phyloP scores from a whole-genome alignment of 1,139 yeast species.

The Debaryomycetaceae sp. region DNA sequence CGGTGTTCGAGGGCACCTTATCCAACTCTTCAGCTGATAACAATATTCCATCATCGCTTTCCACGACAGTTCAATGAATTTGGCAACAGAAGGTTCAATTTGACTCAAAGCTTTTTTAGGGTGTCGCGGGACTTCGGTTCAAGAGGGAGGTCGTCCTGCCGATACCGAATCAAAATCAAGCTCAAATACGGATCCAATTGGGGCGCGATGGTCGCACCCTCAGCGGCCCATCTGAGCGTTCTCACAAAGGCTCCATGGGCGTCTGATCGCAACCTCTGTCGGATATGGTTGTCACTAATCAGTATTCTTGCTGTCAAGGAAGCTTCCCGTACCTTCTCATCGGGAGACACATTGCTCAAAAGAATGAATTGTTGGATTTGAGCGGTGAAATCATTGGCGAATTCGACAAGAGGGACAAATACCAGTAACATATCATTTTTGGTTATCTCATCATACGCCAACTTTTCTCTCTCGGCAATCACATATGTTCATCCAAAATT shows the following conservation, averaged over 20 bases:
- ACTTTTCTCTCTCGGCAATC: too few relatives aligned
- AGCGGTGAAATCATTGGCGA: too few relatives aligned
- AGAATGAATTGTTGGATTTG: constrained; percentile 31
- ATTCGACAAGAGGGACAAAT: too few relatives aligned
- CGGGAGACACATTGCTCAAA: constrained; percentile 50
- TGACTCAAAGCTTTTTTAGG: constrained; percentile 47
- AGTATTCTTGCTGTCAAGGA: constrained; percentile 52
- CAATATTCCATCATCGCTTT: constrained; percentile 49
- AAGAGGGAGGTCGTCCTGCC: constrained; percentile 59
- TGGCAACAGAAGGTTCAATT: constrained; percentile 45
- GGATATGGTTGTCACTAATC: constrained; percentile 47
- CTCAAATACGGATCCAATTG: constrained; percentile 50
- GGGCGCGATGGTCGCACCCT: constrained; percentile 25
- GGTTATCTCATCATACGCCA: too few relatives aligned
- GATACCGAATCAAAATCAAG: constrained; percentile 43
- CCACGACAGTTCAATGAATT: constrained; percentile 58
- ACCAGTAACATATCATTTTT: too few relatives aligned
- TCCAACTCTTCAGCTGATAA: constrained; percentile 56
- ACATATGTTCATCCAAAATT: too few relatives aligned
- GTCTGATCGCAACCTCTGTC: constrained; percentile 56
- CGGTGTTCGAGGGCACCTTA: constrained; percentile 60
- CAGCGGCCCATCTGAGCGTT: constrained; percentile 13
- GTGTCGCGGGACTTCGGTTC: constrained; percentile 43
- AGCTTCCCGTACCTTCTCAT: constrained; percentile 57
- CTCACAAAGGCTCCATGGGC: constrained; percentile 48